Evolutionary conservation across 345 rosid species (phyloP), one percentile per base, ranked within the genome.

Genomic region (Rubroshorea leprosula): DNA sequence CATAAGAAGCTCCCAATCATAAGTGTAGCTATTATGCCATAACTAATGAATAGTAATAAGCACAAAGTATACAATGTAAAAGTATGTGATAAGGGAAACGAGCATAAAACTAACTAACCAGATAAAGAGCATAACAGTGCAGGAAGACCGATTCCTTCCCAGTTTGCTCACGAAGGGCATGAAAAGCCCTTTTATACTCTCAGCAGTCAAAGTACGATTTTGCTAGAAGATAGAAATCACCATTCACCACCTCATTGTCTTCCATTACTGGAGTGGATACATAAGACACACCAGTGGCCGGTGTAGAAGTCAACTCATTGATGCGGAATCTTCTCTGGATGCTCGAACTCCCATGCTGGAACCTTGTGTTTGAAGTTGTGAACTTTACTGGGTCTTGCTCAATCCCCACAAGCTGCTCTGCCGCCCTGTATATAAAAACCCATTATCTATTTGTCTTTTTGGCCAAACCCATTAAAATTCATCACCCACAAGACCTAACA

Each of bases 331-430:
- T 78, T 69, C 97, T 61, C 6, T 92, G 75, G 39, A 89, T 89
- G 70, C 99, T 93, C 4, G 97, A 89, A 80, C 95, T 93, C 73
- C 97, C 99, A 53, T 96, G 83, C 72, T 93, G 97, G 73, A 93
- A 93, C 61, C 99, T 72, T 11, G 97, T 93, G 74, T 93, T 93
- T 4, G 97, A 69, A 54, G 99, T 95, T 13, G 97, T 89, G 64
- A 74, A 89, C 70, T 87, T 87, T 18, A 89, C 80, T 0, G 89
- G 92, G 75, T 93, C 99, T 57, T 80, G 91, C 75, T 89, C 96
- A 10, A 93, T 87, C 65, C 90, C 96, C 51, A 93, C 86, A 16
- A 93, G 78, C 68, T 93, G 99, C 61, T 93, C 99, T 11, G 80
- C 97, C 2, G 90, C 97, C 99, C 99, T 89, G 76, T 51, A 58